Evolutionary conservation across 495 filamentous ascomycete genomes (phyloP).

Genomic region (Podospora anserina): DNA sequence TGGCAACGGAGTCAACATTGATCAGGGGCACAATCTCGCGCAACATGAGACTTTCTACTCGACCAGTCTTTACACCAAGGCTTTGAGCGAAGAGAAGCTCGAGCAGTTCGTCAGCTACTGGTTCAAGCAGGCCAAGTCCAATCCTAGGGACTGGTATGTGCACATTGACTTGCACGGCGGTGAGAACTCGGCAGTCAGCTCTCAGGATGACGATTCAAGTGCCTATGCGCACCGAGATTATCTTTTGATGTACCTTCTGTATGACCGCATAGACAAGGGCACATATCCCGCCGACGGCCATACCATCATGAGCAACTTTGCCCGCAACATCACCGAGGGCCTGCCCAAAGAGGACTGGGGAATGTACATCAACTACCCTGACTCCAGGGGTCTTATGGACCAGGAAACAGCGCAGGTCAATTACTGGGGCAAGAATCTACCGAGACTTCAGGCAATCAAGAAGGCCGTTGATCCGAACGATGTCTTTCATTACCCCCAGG

Average conservation of each 20-base stretch:
- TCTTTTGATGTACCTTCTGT: conserved; percentile 45
- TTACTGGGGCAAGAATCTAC: conserved; percentile 57
- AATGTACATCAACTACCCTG: conserved; percentile 49
- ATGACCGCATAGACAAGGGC: conserved; percentile 38
- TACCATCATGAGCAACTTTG: conserved; percentile 38
- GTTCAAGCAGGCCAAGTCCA: conserved; percentile 42
- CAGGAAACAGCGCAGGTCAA: conserved; percentile 36
- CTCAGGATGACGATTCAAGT: conserved; percentile 27
- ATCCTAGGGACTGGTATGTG: conserved; percentile 45
- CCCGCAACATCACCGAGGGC: conserved; percentile 33
- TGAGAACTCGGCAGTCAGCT: conserved; percentile 39
- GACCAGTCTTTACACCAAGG: conserved; percentile 37
- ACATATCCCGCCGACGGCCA: conserved; percentile 33
- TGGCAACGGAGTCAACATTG: conserved; percentile 38
- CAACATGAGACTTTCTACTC: conserved; percentile 49
- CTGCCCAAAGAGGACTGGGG: conserved; percentile 35
- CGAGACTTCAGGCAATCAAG: conserved; percentile 55
- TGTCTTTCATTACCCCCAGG: conserved; percentile 57
- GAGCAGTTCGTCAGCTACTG: conserved; percentile 42
- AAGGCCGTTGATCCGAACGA: conserved; percentile 53
- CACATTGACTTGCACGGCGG: conserved; percentile 48
- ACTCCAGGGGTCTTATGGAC: conserved; percentile 33
- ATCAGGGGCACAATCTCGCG: conserved; percentile 33
- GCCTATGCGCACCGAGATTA: conserved; percentile 47
- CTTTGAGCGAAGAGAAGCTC: conserved; percentile 36